phyloP scores from a whole-genome alignment of 768 basidiomycete species.

The Boletales sp. region DNA sequence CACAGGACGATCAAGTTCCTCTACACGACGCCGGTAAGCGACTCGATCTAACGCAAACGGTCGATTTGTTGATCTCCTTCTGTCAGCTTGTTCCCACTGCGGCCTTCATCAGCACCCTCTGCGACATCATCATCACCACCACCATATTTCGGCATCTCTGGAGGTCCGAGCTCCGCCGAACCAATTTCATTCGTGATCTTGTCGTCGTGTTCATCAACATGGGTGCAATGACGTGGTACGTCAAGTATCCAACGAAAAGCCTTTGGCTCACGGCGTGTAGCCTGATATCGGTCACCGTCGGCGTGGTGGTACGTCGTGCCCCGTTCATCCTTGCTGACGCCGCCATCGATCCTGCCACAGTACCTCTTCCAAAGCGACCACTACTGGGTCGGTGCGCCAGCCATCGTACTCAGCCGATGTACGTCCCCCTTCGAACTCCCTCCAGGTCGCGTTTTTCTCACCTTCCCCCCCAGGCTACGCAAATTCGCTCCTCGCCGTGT shows the following conservation, averaged over 20 bases:
- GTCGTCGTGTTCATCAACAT: constrained; percentile 14
- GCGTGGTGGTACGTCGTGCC: constrained; percentile 4
- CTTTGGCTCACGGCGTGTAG: background rate
- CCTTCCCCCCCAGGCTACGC: constrained; percentile 5
- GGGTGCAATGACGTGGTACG: constrained; percentile 14
- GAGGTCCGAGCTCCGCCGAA: constrained; percentile 9
- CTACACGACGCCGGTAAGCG: constrained; percentile 6
- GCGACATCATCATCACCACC: constrained; percentile 10
- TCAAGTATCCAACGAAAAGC: background rate
- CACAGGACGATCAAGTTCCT: constrained; percentile 2
- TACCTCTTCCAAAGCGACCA: constrained; percentile 1
- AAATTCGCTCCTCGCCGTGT: constrained; percentile 14
- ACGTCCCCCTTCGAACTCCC: too few species aligned
- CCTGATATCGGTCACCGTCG: constrained; percentile 4
- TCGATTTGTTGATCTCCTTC: background rate
- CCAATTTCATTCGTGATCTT: constrained; percentile 3
- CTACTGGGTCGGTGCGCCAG: constrained; percentile 12
- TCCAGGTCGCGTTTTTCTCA: too few species aligned
- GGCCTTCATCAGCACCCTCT: constrained; percentile 3
- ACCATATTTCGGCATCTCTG: constrained; percentile 11
- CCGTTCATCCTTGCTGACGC: background rate
- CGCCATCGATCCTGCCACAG: background rate
- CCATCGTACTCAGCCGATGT: constrained; percentile 10
- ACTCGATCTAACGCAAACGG: too few species aligned
- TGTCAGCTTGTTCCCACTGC: constrained; percentile 8